These are phyloP conservation scores for Xylariaceae sp. DNA, from an alignment of 2,329 filamentous ascomycete genomes.

Conservation along the genomic window DNA sequence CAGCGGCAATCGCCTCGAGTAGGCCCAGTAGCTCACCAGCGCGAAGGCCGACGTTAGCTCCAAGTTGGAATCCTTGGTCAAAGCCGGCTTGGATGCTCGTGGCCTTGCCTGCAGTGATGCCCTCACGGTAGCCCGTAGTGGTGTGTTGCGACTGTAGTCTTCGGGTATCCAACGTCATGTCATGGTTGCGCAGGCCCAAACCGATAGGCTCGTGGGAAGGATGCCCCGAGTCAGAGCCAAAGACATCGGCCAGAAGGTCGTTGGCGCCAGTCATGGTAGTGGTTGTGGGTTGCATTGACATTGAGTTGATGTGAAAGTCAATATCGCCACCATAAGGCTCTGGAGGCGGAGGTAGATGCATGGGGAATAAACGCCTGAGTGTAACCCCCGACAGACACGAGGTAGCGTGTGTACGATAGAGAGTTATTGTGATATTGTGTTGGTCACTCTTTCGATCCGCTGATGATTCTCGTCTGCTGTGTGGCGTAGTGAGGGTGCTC, in stretches of 20 bases:
- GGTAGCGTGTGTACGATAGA: no score
- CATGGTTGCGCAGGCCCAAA: neutral
- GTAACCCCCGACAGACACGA: no score
- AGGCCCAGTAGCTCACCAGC: constrained; percentile 75
- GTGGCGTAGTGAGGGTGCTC: no score
- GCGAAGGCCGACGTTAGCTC: constrained; percentile 72
- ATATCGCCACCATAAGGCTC: constrained; percentile 13
- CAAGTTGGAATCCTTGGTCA: constrained; percentile 84
- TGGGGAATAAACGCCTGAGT: neutral
- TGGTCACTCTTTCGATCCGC: no score
- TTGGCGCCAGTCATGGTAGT: neutral
- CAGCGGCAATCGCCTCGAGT: constrained; percentile 66
- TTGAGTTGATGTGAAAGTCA: neutral
- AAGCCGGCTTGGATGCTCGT: constrained; percentile 81
- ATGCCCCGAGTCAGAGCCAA: constrained; percentile 4
- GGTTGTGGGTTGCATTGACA: constrained; percentile 3
- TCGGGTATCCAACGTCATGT: constrained; percentile 63
- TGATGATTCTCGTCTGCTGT: no score
- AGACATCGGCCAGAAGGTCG: constrained; percentile 12
- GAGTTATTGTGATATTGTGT: no score
- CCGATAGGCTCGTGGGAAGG: neutral
- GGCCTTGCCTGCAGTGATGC: constrained; percentile 73
- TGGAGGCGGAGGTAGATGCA: constrained; percentile 13
- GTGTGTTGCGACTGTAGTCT: constrained; percentile 73
- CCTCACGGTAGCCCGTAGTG: constrained; percentile 88